Conservation (phyloP, 1,284 basidiomycete genomes). For the Somion occarium region DNA sequence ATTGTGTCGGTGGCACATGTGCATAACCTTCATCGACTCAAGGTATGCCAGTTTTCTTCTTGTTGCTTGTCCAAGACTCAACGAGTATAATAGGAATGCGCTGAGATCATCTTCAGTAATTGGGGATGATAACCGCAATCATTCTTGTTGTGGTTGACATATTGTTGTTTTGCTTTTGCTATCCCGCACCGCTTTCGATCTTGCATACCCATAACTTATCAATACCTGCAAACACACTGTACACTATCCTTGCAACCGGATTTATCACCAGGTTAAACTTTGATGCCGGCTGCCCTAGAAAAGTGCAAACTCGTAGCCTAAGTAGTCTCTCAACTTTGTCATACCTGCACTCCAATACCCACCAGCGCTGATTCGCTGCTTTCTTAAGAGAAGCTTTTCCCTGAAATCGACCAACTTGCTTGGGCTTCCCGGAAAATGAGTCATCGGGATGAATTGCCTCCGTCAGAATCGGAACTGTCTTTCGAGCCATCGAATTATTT, state of each 20-base stretch:
- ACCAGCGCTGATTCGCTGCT: too few relatives aligned
- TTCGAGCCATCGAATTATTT: too few relatives aligned
- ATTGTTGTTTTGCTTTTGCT: background rate
- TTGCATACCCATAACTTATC: background rate
- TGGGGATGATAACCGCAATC: background rate
- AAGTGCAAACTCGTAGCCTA: too few relatives aligned
- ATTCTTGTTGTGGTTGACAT: background rate
- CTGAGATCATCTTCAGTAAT: background rate
- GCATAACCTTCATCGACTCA: constrained; percentile 61
- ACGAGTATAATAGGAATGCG: background rate
- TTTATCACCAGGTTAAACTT: too few relatives aligned
- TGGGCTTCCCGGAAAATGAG: too few relatives aligned
- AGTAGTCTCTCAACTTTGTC: too few relatives aligned
- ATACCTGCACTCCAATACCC: too few relatives aligned
- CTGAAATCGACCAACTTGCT: too few relatives aligned
- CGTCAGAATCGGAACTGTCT: too few relatives aligned
- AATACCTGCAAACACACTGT: background rate
- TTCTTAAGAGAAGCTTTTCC: too few relatives aligned
- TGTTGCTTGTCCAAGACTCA: background rate
- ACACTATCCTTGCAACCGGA: background rate
- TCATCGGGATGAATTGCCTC: too few relatives aligned
- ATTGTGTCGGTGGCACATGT: constrained; percentile 79
- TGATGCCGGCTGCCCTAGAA: too few relatives aligned
- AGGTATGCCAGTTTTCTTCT: constrained; percentile 28
- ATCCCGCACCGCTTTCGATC: background rate